Conservation (phyloP, 352 stramenopile genomes). For the Phytopythium sindhum region DNA sequence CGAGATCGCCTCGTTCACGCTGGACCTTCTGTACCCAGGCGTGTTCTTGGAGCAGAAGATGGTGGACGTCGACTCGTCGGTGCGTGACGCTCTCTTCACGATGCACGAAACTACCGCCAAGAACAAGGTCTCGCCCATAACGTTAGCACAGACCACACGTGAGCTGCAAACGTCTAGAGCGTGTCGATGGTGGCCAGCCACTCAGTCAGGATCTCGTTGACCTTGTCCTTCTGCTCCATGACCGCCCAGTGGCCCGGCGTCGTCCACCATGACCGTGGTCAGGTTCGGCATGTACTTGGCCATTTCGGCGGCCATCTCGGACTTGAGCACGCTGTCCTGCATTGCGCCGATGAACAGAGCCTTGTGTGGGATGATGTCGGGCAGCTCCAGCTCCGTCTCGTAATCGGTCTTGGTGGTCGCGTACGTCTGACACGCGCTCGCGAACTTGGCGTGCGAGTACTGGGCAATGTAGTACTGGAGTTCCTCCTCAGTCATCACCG, state of each 20-base stretch:
- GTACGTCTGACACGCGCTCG: conserved; percentile 33
- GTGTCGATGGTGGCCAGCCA: conserved; percentile 31
- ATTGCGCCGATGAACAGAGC: conserved; percentile 39
- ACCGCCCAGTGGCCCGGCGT: conserved; percentile 39
- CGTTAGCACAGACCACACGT: too few relatives aligned
- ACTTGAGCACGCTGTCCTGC: conserved; percentile 42
- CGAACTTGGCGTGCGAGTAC: conserved; percentile 38
- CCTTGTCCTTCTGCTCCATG: conserved; percentile 32
- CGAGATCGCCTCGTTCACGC: conserved; percentile 29
- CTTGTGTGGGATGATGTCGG: conserved; percentile 27
- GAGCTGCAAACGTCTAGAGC: neutral
- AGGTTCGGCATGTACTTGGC: conserved; percentile 35
- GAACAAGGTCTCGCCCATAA: conserved; percentile 15
- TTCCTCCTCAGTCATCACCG: conserved; percentile 38
- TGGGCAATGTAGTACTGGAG: conserved; percentile 42
- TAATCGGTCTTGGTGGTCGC: conserved; percentile 39
- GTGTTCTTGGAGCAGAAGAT: conserved; percentile 32
- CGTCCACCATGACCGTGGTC: conserved; percentile 30
- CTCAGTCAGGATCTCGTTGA: conserved; percentile 34
- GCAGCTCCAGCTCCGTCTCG: conserved; percentile 32
- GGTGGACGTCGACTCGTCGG: conserved; percentile 25
- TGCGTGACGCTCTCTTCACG: conserved; percentile 21
- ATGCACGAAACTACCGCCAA: conserved; percentile 29
- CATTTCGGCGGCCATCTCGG: conserved; percentile 40
- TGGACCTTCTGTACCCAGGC: conserved; percentile 35